Conservation (phyloP, 306 rosid genomes). For the Cicer chorassanicum region DNA sequence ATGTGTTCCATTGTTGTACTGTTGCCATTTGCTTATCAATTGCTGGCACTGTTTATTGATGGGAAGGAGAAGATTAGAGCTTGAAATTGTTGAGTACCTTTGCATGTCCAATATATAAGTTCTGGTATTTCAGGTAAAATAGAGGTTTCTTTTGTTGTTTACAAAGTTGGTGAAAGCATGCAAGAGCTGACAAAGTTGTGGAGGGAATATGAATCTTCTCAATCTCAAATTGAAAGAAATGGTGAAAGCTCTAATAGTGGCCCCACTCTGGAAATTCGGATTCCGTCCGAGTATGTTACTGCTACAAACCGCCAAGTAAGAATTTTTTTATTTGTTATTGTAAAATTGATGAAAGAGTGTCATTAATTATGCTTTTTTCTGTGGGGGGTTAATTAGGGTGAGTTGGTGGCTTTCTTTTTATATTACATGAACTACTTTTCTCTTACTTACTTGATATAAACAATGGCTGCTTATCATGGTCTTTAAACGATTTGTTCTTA, state of each 20-base stretch:
- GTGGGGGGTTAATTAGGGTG: neutral
- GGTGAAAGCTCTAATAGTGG: slow-evolving; percentile 68
- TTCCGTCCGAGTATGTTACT: slow-evolving; percentile 88
- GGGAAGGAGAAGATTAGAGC: slow-evolving; percentile 27
- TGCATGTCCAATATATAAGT: slow-evolving; percentile 41
- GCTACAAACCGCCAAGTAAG: slow-evolving; percentile 96
- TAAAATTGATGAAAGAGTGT: slow-evolving; percentile 14
- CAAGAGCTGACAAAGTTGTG: slow-evolving; percentile 93
- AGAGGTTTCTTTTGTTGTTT: slow-evolving; percentile 75
- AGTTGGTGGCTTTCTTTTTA: slow-evolving; percentile 12
- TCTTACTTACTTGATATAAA: slow-evolving; percentile 25
- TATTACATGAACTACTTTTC: slow-evolving; percentile 6
- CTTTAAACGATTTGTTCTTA: slow-evolving; percentile 17
- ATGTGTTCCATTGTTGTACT: slow-evolving; percentile 24
- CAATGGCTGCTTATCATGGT: neutral
- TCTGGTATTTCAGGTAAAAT: slow-evolving; percentile 71
- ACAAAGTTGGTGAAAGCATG: slow-evolving; percentile 97
- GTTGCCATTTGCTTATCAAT: slow-evolving; percentile 19
- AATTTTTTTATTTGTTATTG: neutral
- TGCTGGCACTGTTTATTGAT: slow-evolving; percentile 8
- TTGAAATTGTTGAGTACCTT: slow-evolving; percentile 1
- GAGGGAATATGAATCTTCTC: slow-evolving; percentile 74
- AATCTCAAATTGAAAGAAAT: slow-evolving; percentile 63
- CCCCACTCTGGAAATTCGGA: slow-evolving; percentile 86
- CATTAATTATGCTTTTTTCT: neutral